Evolutionary conservation across 2,329 filamentous ascomycete species (phyloP), one percentile per base, ranked within the genome.

Genomic region (Colletotrichum gigasporum): DNA sequence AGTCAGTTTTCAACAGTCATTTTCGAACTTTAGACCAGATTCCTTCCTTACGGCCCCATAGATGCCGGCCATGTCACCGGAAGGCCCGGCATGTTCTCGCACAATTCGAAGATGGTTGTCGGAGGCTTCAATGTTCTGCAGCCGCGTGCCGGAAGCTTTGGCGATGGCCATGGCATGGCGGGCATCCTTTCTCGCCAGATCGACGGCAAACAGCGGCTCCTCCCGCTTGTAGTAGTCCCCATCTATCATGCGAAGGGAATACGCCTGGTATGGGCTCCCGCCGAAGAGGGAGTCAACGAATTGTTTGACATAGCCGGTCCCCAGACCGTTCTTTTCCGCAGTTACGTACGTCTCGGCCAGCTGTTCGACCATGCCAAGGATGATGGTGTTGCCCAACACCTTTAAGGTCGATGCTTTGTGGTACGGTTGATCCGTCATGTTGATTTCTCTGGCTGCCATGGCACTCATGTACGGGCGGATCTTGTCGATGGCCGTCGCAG

Each of bases 331-430:
- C 77, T 94, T 95, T 76, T 97, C 93, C 5, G 93, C 93, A 5
- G 94, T 78, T 1, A 91, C 87, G 72, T 95, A 86, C 5, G 90
- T 91, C 79, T 97, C 93, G 2, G 91, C 88, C 4, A 97, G 80
- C 53, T 92, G 85, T 72, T 94, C 90, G 22, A 94, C 86, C 85
- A 94, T 94, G 79, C 92, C 91, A 39, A 96, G 75, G 70, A 97
- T 85, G 74, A 97, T 94, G 0, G 91, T 92, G 77, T 97, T 97
- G 61, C 94, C 94, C 9, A 97, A 85, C 18, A 97, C 82, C 78
- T 97, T 96, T 48, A 97, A 82, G 45, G 88, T 85, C 2, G 88
- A 85, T 4, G 93, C 89, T 55, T 88, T 87, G 54, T 90, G 87
- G 50, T 90, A 88, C 1, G 90, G 85, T 76, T 92, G 85, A 67